phyloP scores from a whole-genome alignment of 192 early-diverging fungal species.

The Backusella psychrophila region DNA sequence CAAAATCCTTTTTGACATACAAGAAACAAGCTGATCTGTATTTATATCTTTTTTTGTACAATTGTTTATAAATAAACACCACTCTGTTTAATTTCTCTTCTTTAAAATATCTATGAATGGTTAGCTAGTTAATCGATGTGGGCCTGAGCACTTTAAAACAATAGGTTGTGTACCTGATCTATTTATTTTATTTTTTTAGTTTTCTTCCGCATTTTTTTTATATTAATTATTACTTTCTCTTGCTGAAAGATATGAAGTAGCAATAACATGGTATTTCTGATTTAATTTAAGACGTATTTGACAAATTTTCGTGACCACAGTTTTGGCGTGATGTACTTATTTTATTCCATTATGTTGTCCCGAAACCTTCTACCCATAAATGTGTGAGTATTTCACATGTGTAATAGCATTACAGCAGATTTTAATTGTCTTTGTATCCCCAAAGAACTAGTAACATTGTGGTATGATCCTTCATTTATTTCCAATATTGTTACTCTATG shows the following conservation, averaged over 20 bases:
- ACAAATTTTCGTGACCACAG: background rate
- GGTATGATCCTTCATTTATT: slow-evolving; percentile 1
- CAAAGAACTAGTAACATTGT: background rate
- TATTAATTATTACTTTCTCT: background rate
- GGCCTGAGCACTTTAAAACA: background rate
- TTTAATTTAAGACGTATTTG: background rate
- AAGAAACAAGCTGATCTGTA: background rate
- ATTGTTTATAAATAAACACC: background rate
- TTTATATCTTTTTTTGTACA: background rate
- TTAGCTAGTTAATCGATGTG: background rate
- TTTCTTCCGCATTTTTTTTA: background rate
- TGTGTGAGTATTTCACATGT: slow-evolving; percentile 1
- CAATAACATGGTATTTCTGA: background rate
- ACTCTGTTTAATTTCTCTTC: background rate
- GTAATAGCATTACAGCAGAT: background rate
- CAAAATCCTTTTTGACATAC: background rate
- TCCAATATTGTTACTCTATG: background rate
- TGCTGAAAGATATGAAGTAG: background rate
- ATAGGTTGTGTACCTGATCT: background rate
- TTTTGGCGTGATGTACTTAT: background rate
- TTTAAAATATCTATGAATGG: background rate
- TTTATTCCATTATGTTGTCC: background rate
- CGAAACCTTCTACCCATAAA: background rate
- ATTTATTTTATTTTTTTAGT: background rate
- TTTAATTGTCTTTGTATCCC: background rate